Evolutionary conservation across 2,329 filamentous ascomycete genomes (phyloP).

Genomic region (Laburnicola sp.): DNA sequence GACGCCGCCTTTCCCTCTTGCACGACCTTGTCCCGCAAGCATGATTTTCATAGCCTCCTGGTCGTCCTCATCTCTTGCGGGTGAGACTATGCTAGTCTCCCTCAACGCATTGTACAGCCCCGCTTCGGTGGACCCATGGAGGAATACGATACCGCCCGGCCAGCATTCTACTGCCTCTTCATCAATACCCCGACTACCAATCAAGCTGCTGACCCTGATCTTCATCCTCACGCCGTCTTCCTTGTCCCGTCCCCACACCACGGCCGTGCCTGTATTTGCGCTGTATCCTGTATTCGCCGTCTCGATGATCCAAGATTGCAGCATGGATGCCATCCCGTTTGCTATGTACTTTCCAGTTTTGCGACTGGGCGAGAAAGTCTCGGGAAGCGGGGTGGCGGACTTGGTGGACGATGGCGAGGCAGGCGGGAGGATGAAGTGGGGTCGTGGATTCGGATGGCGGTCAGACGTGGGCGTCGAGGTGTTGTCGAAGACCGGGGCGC

Average conservation of each 20-base stretch:
- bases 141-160: conserved; percentile 28
- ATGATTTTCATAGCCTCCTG: conserved; percentile 22
- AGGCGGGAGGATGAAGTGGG: conserved; percentile 46
- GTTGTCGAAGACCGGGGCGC: conserved; percentile 18
- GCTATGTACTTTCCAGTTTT: conserved; percentile 54
- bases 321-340: conserved; percentile 53
- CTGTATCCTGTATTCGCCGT: conserved; percentile 30
- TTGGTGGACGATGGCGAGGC: conserved; percentile 32
- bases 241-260: conserved; percentile 21
- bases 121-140: conserved; percentile 19
- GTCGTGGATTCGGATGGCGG: conserved; percentile 26
- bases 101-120: conserved; percentile 21
- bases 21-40: conserved; percentile 34
- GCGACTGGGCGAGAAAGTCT: conserved; percentile 58
- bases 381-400: conserved; percentile 48
- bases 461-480: conserved; percentile 5
- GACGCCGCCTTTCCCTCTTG: conserved; percentile 20
- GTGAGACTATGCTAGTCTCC: neutral
- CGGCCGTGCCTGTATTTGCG: conserved; percentile 17
- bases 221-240: conserved; percentile 33
- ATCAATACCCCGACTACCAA: neutral
- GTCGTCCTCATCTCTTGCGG: neutral
- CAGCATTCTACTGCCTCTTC: conserved; percentile 24
- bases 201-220: conserved; percentile 13
- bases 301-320: conserved; percentile 57